Conservation (phyloP, 768 basidiomycete species). For the Hericium rajendrae region DNA sequence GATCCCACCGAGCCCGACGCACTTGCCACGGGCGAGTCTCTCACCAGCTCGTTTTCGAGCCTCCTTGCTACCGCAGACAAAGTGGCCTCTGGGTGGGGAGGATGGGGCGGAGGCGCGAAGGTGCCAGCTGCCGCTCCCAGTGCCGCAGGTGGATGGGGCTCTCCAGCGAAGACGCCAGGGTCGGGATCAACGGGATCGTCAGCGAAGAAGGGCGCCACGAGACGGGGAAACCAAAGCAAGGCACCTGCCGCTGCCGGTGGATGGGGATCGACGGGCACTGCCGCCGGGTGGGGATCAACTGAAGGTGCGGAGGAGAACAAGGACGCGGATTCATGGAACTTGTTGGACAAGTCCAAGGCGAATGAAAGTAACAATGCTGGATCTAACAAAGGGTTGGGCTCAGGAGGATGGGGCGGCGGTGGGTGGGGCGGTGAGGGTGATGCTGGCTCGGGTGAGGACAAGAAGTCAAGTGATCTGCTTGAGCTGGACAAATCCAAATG, state of each 20-base stretch:
- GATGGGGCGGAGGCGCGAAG: neutral
- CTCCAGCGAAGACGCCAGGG: too few species aligned
- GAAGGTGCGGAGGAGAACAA: too few species aligned
- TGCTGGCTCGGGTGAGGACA: neutral
- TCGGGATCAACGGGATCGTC: too few species aligned
- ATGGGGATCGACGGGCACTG: neutral
- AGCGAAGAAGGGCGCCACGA: neutral
- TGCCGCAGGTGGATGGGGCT: neutral
- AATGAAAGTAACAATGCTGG: too few species aligned
- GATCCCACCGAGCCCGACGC: neutral
- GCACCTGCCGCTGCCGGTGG: slow-evolving; percentile 2
- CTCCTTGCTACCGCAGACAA: too few species aligned
- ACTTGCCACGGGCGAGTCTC: too few species aligned
- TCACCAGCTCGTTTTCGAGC: too few species aligned
- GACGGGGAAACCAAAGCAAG: neutral
- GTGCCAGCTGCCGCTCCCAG: neutral
- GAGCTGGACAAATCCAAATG: neutral
- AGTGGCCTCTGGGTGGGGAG: neutral
- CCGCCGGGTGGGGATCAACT: too few species aligned
- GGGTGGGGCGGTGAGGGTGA: neutral
- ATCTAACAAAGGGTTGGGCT: too few species aligned
- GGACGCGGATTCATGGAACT: too few species aligned
- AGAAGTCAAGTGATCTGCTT: neutral
- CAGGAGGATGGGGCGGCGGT: neutral
- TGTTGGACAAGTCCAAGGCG: too few species aligned